These are phyloP conservation scores for Phtheirospermum japonicum DNA, from an alignment of 257 asterid genomes.

Conservation along the genomic window DNA sequence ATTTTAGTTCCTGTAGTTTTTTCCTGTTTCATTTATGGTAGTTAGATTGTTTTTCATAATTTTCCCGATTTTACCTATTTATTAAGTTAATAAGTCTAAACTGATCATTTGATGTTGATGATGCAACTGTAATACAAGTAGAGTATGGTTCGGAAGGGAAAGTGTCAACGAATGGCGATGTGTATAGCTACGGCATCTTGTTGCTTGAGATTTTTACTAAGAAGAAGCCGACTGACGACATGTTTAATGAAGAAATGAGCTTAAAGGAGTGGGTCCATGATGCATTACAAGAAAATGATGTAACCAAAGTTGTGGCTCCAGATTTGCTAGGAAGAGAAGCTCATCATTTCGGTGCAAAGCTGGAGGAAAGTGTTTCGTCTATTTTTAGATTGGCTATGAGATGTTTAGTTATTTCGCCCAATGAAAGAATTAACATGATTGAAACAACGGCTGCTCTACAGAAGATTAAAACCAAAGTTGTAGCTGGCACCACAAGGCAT, in stretches of 20 bases:
- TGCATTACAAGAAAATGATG: slow-evolving; percentile 27
- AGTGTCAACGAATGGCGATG: background rate
- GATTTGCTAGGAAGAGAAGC: slow-evolving; percentile 26
- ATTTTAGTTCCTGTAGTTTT: no score
- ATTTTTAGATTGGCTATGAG: slow-evolving; percentile 33
- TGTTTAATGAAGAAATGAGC: background rate
- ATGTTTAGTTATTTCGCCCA: slow-evolving; percentile 25
- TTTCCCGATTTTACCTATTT: no score
- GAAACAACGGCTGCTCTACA: slow-evolving; percentile 18
- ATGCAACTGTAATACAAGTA: no score
- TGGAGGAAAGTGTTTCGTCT: slow-evolving; percentile 29
- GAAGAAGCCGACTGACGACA: background rate
- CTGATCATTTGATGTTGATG: no score
- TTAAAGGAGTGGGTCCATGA: background rate
- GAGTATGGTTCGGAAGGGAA: background rate
- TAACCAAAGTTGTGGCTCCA: slow-evolving; percentile 24
- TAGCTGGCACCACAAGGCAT: background rate
- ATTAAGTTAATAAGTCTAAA: no score
- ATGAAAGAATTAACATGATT: slow-evolving; percentile 21
- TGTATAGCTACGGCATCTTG: background rate
- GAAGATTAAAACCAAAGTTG: slow-evolving; percentile 8
- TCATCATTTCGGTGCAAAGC: background rate
- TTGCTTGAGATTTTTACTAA: background rate
- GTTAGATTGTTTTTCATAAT: no score
- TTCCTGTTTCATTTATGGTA: no score